Conservation (phyloP, 108 stramenopile species). For the Cyclotella choctawhatcheeana region DNA sequence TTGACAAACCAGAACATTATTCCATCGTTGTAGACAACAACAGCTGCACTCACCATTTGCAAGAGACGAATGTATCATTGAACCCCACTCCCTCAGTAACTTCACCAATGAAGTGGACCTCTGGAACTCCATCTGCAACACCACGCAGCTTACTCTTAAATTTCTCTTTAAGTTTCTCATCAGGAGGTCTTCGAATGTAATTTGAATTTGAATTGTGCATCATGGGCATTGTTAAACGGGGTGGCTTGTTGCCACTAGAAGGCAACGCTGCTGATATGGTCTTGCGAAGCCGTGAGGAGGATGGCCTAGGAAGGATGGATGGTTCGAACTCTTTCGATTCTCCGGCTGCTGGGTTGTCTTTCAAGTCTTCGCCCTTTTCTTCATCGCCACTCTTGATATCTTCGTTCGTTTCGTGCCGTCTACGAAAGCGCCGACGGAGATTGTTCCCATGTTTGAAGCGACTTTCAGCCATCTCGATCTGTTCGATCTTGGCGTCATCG, state of each 20-base stretch:
- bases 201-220: conserved; percentile 29
- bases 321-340: background rate
- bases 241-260: background rate
- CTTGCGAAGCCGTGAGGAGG: background rate
- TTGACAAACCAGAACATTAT: no score
- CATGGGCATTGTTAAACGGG: conserved; percentile 17
- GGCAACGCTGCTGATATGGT: background rate
- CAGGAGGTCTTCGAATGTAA: conserved; percentile 39
- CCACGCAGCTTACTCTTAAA: conserved; percentile 40
- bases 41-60: conserved; percentile 71
- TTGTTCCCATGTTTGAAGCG: background rate
- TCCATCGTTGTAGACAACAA: no score
- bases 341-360: background rate
- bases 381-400: no score
- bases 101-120: conserved; percentile 71
- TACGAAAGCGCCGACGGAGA: conserved; percentile 26
- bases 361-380: conserved; percentile 8
- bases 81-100: conserved; percentile 59
- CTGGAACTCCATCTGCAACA: conserved; percentile 54
- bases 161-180: conserved; percentile 41
- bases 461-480: background rate
- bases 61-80: conserved; percentile 52
- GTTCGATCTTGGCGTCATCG: conserved; percentile 14
- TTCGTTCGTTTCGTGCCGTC: conserved; percentile 11
- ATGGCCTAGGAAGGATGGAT: background rate